Base-by-base conservation (phyloP, 2,329 filamentous ascomycete species). In the Diaporthe capsici region DNA sequence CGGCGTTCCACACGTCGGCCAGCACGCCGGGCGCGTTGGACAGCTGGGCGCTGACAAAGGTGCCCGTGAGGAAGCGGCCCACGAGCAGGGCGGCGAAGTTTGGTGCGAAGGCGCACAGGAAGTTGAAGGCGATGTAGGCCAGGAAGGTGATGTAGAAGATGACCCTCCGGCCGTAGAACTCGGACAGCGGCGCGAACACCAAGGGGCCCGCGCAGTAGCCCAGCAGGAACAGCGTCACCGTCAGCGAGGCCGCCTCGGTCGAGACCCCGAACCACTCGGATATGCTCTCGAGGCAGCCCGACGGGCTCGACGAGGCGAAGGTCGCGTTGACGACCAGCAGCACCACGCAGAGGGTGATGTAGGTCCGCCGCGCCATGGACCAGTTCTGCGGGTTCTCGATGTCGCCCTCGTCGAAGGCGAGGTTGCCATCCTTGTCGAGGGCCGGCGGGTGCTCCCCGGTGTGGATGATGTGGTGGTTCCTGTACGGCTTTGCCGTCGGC, bases 201-300 rank as follows among this genome's bases (percentile, higher is more conserved):
- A 92, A 82, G 0, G 91, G 91, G 0, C 91, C 91, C 2, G 88
- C 86, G 76, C 88, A 89, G 81, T 92, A 92, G 2, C 87, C 89
- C 5, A 91, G 83, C 37, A 91, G 83, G 78, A 90, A 91, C 13
- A 91, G 80, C 0, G 88, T 89, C 58, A 90, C 87, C 1, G 88
- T 88, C 12, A 91, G 83, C 2, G 85, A 85, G 0, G 87, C 87
- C 3, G 84, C 87, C 75, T 87, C 86, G 8, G 74, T 77, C 0
- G 88, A 90, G 2, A 91, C 84, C 22, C 82, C 78, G 72, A 91
- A 89, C 20, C 86, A 80, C 75, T 85, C 76, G 2, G 84, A 80
- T 58, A 89, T 88, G 58, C 86, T 84, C 67, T 82, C 74, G 34
- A 85, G 78, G 71, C 84, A 84, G 4, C 83, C 83, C 53, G 83